Conservation (phyloP, 192 early-diverging fungal species). For the Coemansia javaensis region DNA sequence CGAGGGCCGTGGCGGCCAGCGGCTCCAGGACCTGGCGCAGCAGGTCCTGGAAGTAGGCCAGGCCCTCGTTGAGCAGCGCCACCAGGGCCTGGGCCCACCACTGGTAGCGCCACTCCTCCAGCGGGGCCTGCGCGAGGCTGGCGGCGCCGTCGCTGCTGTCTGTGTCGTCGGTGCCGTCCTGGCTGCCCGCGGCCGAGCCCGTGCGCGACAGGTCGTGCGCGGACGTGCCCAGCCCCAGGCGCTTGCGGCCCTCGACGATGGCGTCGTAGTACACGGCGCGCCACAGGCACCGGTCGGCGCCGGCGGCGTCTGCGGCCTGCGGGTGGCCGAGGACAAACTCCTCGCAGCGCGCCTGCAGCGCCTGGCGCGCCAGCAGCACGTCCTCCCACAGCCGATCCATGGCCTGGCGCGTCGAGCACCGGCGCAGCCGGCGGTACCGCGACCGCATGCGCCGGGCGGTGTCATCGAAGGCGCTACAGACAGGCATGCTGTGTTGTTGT, state of each 20-base stretch:
- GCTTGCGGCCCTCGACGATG: conserved; percentile 40
- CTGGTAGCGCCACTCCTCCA: conserved; percentile 31
- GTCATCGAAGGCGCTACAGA: conserved; percentile 16
- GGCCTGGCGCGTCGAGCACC: conserved; percentile 12
- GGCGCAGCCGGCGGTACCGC: conserved; percentile 22
- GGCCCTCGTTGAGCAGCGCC: conserved; percentile 36
- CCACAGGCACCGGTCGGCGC: conserved; percentile 34
- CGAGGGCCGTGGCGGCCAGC: conserved; percentile 8
- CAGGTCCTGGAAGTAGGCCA: conserved; percentile 36
- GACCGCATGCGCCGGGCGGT: conserved; percentile 14
- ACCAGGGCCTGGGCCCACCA: conserved; percentile 36
- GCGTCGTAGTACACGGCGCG: conserved; percentile 32
- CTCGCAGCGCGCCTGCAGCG: conserved; percentile 32
- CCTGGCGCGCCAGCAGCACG: conserved; percentile 26
- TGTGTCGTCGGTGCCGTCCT: conserved; percentile 3
- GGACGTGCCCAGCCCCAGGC: conserved; percentile 27
- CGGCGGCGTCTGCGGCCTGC: conserved; percentile 4
- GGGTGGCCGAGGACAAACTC: conserved; percentile 21
- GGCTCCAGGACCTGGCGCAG: conserved; percentile 3
- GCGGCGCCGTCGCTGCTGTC: conserved; percentile 15
- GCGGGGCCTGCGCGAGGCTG: conserved; percentile 3
- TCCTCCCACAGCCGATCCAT: conserved; percentile 39
- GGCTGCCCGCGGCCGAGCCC: conserved; percentile 26
- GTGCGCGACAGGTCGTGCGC: conserved; percentile 21
- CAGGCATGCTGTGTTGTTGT: too few species aligned